These are phyloP conservation scores for Pueraria montana DNA, from an alignment of 306 rosid genomes.

Conservation along the genomic window DNA sequence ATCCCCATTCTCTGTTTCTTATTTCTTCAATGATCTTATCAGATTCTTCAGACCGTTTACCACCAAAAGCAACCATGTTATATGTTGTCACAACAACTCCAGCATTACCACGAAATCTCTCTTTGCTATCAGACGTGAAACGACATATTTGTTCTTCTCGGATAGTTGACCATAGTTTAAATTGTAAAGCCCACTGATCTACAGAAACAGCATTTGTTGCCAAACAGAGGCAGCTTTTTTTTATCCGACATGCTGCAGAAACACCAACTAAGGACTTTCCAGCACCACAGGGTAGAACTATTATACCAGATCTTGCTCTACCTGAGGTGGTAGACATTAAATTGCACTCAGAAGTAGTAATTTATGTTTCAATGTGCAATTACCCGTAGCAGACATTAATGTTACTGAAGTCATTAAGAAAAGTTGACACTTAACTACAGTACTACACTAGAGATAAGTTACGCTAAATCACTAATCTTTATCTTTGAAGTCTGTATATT, in stretches of 20 bases:
- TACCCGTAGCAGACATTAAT: conserved; percentile 26
- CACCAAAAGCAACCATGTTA: conserved; percentile 97
- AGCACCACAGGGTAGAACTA: conserved; percentile 98
- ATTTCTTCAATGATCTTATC: conserved; percentile 97
- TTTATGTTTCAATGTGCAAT: conserved; percentile 20
- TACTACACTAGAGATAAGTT: conserved; percentile 5
- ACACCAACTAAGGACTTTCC: conserved; percentile 98
- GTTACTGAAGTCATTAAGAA: conserved; percentile 37
- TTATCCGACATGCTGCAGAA: conserved; percentile 94
- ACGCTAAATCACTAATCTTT: not conserved
- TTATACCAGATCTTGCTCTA: conserved; percentile 98
- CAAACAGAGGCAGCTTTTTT: conserved; percentile 95
- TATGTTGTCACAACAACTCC: conserved; percentile 97
- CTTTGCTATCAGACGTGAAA: conserved; percentile 97
- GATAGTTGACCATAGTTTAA: conserved; percentile 94
- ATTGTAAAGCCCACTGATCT: conserved; percentile 99
- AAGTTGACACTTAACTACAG: not conserved
- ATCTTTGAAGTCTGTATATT: not conserved
- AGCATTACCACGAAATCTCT: conserved; percentile 93
- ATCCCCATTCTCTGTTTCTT: conserved; percentile 96
- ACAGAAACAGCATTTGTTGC: conserved; percentile 99
- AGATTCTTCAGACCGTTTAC: conserved; percentile 95
- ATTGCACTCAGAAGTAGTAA: conserved; percentile 38
- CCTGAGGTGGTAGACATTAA: conserved; percentile 60
- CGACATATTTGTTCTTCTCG: conserved; percentile 97